Conservation (phyloP, 306 rosid genomes). For the Citrullus amarus region DNA sequence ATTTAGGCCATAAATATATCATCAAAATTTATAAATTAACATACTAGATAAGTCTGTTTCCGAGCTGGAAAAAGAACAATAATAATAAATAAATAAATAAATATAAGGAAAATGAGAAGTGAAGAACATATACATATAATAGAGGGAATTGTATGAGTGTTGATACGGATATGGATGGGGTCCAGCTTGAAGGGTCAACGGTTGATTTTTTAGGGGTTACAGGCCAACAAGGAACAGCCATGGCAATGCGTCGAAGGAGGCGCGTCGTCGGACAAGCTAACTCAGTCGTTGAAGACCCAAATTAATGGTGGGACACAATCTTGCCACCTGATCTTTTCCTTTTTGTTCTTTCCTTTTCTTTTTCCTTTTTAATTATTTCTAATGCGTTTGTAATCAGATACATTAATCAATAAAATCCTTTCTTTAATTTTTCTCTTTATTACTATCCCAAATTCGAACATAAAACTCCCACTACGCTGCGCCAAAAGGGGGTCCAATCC, state of each 20-base stretch:
- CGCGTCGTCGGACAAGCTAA: not conserved
- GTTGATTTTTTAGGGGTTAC: not conserved
- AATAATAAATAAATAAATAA: not conserved
- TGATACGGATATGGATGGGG: not conserved
- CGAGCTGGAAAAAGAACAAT: not conserved
- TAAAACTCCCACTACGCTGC: not conserved
- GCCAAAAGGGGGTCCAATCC: not conserved
- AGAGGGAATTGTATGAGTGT: not conserved
- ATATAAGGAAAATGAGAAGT: not conserved
- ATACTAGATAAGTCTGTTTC: not conserved
- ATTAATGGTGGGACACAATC: not conserved
- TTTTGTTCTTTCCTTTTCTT: not conserved
- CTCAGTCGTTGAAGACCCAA: not conserved
- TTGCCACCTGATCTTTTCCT: not conserved
- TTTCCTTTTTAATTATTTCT: not conserved
- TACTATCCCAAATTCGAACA: not conserved
- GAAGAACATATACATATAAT: not conserved
- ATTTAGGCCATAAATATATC: not conserved
- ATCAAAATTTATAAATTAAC: not conserved
- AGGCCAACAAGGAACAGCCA: not conserved
- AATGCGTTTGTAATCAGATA: constrained; percentile 4
- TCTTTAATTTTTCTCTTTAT: not conserved
- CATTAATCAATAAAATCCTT: not conserved
- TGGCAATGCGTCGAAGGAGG: not conserved
- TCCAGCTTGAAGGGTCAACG: not conserved